These are phyloP conservation scores for Daldinia decipiens DNA, from an alignment of 495 filamentous ascomycete genomes.

Conservation along the genomic window DNA sequence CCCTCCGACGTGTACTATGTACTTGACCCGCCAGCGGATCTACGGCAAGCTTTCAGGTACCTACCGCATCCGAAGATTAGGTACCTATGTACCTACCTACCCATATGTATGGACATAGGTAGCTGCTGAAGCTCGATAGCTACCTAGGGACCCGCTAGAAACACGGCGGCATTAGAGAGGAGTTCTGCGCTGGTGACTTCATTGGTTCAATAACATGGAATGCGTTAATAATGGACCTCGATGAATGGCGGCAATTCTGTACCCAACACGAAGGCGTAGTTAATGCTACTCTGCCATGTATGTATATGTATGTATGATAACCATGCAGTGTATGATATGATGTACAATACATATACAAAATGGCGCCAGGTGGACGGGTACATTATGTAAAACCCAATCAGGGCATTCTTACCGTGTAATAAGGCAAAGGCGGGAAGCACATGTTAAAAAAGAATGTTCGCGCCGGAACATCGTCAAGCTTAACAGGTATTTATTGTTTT, in stretches of 20 bases:
- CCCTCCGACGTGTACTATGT: conserved; percentile 17
- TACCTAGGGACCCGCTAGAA: conserved; percentile 10
- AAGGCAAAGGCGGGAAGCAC: conserved; percentile 34
- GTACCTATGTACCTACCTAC: too few relatives aligned
- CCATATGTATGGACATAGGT: too few relatives aligned
- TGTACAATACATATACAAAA: background rate
- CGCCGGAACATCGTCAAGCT: conserved; percentile 20
- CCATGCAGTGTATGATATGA: conserved; percentile 8
- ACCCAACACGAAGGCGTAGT: conserved; percentile 32
- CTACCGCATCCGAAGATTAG: conserved; percentile 20
- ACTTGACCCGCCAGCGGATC: conserved; percentile 23
- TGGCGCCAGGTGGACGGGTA: conserved; percentile 11
- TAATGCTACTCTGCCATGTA: conserved; percentile 25
- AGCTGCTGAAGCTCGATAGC: conserved; percentile 19
- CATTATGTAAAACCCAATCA: conserved; percentile 3
- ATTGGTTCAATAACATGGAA: conserved; percentile 37
- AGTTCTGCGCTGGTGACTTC: conserved; percentile 29
- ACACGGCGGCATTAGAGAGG: conserved; percentile 15
- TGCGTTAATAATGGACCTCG: conserved; percentile 36
- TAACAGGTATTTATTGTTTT: conserved; percentile 36
- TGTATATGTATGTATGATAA: background rate
- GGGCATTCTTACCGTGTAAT: conserved; percentile 5
- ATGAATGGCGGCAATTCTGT: conserved; percentile 31
- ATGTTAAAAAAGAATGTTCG: conserved; percentile 40
- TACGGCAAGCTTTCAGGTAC: conserved; percentile 34